Conservation (phyloP, 1,284 basidiomycete genomes). For the Rugosomyces carneus region DNA sequence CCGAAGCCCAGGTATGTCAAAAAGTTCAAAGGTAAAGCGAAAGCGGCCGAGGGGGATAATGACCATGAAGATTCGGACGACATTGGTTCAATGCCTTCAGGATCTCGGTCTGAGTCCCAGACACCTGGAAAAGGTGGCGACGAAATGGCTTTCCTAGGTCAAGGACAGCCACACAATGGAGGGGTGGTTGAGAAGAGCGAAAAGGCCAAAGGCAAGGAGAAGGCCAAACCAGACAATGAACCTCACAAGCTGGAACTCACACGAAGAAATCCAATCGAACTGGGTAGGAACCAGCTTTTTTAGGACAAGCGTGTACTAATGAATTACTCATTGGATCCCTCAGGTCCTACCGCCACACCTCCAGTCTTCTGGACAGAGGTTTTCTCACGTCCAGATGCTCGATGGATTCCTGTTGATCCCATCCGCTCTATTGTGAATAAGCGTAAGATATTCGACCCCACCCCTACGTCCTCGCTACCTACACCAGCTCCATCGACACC, state of each 20-base stretch:
- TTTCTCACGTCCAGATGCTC: slow-evolving; percentile 86
- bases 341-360: slow-evolving; percentile 58
- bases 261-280: slow-evolving; percentile 32
- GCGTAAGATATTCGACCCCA: slow-evolving; percentile 81
- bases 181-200: slow-evolving; percentile 30
- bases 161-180: slow-evolving; percentile 37
- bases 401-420: slow-evolving; percentile 93
- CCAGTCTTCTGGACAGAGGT: slow-evolving; percentile 98
- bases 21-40: slow-evolving; percentile 26
- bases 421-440: slow-evolving; percentile 78
- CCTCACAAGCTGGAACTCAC: slow-evolving; percentile 48
- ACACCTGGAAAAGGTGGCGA: slow-evolving; percentile 16
- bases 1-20: slow-evolving; percentile 37
- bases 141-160: slow-evolving; percentile 27
- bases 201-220: slow-evolving; percentile 49
- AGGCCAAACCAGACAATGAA: slow-evolving; percentile 45
- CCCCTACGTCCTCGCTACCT: slow-evolving; percentile 21
- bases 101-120: slow-evolving; percentile 17
- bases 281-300: slow-evolving; percentile 8
- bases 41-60: slow-evolving; percentile 20
- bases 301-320: slow-evolving; percentile 6
- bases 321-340: slow-evolving; percentile 23
- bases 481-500: slow-evolving; percentile 14
- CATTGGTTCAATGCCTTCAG: slow-evolving; percentile 24
- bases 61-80: slow-evolving; percentile 31